Conservation (phyloP, 805 yeast genomes). For the Torulaspora delbrueckii region DNA sequence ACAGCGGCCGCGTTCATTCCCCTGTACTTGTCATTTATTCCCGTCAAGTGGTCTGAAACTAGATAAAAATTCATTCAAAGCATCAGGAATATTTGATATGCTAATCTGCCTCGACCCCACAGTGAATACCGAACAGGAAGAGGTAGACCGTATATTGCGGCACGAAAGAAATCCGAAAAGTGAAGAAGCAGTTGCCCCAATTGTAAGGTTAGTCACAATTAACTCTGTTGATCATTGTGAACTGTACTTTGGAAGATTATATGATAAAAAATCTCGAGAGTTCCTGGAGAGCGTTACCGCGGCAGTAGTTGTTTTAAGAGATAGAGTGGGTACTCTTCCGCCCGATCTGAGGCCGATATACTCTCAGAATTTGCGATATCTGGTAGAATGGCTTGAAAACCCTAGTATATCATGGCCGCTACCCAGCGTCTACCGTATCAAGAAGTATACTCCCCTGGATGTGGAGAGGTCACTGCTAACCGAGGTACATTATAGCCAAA, state of each 20-base stretch:
- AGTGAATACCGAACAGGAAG: conserved; percentile 40
- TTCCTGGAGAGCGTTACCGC: conserved; percentile 68
- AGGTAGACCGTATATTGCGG: conserved; percentile 32
- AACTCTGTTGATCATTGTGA: conserved; percentile 83
- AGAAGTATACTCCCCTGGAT: conserved; percentile 60
- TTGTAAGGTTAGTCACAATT: conserved; percentile 66
- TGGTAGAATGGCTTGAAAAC: conserved; percentile 56
- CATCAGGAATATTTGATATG: conserved; percentile 44
- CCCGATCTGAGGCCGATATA: conserved; percentile 74
- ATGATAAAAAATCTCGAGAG: conserved; percentile 34
- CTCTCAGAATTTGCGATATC: conserved; percentile 56
- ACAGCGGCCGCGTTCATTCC: conserved; percentile 26
- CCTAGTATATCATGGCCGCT: conserved; percentile 61
- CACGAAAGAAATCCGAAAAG: conserved; percentile 29
- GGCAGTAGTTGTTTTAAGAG: conserved; percentile 76
- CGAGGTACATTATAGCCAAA: conserved; percentile 58
- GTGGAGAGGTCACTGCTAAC: conserved; percentile 74
- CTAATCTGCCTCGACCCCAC: conserved; percentile 61
- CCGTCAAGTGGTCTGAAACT: conserved; percentile 35
- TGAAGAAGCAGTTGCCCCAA: conserved; percentile 41
- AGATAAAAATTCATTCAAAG: conserved; percentile 20
- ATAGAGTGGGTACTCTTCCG: conserved; percentile 75
- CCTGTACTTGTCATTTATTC: conserved; percentile 42
- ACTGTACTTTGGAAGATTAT: conserved; percentile 41
- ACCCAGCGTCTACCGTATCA: conserved; percentile 64